These are phyloP conservation scores for Termitomyces eurrhizus DNA, from an alignment of 768 basidiomycete genomes.

Conservation along the genomic window DNA sequence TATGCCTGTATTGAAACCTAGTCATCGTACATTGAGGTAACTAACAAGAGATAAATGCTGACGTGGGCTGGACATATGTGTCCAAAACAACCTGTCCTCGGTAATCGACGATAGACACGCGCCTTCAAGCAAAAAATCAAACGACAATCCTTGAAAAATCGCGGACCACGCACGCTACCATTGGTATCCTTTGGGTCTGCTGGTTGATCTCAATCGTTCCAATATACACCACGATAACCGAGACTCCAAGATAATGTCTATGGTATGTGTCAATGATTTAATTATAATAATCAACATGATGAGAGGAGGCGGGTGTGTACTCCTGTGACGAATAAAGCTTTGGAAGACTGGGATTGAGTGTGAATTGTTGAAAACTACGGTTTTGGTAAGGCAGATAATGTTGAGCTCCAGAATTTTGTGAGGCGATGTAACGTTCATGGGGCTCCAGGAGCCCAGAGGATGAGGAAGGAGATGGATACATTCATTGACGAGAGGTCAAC, in stretches of 20 bases:
- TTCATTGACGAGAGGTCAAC: slow-evolving; percentile 14
- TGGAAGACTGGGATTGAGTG: background rate
- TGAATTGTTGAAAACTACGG: background rate
- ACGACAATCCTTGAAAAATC: background rate
- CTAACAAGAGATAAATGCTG: slow-evolving; percentile 13
- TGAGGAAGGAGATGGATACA: slow-evolving; percentile 14
- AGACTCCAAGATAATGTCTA: slow-evolving; percentile 42
- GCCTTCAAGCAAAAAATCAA: slow-evolving; percentile 24
- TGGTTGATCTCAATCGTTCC: slow-evolving; percentile 26
- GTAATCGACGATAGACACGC: slow-evolving; percentile 49
- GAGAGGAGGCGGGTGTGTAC: background rate
- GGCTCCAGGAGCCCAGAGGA: slow-evolving; percentile 6
- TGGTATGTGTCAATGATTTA: background rate
- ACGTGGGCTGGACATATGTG: slow-evolving; percentile 54
- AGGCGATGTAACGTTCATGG: background rate
- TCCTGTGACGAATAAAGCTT: slow-evolving; percentile 8
- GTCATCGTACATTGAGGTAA: background rate
- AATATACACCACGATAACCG: slow-evolving; percentile 40
- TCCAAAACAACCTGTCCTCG: slow-evolving; percentile 42
- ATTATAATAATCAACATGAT: background rate
- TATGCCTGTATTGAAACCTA: slow-evolving; percentile 29
- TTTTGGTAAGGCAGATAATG: background rate
- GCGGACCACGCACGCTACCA: slow-evolving; percentile 43
- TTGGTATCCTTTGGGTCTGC: slow-evolving; percentile 34
- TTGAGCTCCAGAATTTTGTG: background rate